Evolutionary conservation across 495 filamentous ascomycete genomes (phyloP).

Genomic region (Penicillium pancosmium): DNA sequence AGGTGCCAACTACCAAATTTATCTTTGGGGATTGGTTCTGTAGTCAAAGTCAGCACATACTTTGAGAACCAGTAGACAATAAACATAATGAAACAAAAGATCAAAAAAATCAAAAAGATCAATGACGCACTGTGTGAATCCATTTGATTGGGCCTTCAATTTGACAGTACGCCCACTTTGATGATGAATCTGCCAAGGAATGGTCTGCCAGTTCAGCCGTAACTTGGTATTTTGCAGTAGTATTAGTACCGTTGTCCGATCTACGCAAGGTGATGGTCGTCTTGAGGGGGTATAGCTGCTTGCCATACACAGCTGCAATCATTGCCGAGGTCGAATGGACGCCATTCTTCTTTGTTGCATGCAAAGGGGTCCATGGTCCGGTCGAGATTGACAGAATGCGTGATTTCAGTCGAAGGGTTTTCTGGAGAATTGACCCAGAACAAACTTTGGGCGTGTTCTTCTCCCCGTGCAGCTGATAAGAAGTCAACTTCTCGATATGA

Average conservation of each 20-base stretch:
- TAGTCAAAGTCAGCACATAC: neutral
- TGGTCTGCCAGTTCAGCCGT: conserved; percentile 21
- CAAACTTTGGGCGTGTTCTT: conserved; percentile 16
- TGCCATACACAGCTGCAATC: conserved; percentile 35
- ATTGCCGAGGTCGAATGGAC: conserved; percentile 22
- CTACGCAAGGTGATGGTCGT: conserved; percentile 21
- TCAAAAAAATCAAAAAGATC: too few relatives aligned
- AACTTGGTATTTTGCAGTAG: conserved; percentile 11
- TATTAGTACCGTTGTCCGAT: neutral
- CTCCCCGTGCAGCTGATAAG: conserved; percentile 19
- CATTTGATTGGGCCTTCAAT: conserved; percentile 43
- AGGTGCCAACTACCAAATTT: conserved; percentile 26
- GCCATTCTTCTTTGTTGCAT: neutral
- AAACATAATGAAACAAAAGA: neutral
- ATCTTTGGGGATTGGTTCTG: conserved; percentile 25
- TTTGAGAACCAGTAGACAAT: neutral
- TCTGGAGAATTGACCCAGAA: conserved; percentile 34
- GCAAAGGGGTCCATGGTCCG: conserved; percentile 39
- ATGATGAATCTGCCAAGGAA: conserved; percentile 4
- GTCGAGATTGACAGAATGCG: conserved; percentile 32
- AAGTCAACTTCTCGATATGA: conserved; percentile 29
- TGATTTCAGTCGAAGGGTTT: conserved; percentile 25
- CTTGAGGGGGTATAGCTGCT: conserved; percentile 35
- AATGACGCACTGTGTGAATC: conserved; percentile 34
- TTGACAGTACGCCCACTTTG: conserved; percentile 15